Base-by-base conservation (phyloP, 805 yeast genomes). In the Ogataea thermomethanolica region DNA sequence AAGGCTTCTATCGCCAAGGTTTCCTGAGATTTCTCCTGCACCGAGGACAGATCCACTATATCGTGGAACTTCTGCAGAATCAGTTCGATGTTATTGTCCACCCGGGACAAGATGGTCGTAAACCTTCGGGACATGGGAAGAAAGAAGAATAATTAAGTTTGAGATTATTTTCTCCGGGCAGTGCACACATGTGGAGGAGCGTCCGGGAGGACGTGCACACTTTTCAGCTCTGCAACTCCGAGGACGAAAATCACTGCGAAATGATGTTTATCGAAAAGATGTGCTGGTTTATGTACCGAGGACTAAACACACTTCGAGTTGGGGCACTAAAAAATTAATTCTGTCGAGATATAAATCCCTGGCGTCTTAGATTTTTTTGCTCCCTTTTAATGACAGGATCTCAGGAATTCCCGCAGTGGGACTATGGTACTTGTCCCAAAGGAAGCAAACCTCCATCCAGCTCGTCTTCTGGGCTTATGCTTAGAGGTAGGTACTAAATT, bases 51-150 rank as follows among this genome's bases (percentile, higher is more conserved):
- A 41, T 74, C 78, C 34, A 76, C 62, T 23, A 75, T 71, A 40
- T 74, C 78, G 51, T 73, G 76, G 39, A 74, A 73, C 51, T 75
- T 74, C 40, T 68, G 71, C 23, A 76, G 65, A 28, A 78, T 59
- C 43, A 71, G 71, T 46, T 74, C 79, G 12, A 76, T 66, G 39
- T 70, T 73, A 21, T 70, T 56, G 42, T 78, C 81, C 17, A 78
- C 69, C 44, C 70, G 73, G 41, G 74, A 62, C 23, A 70, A 59
- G 11, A 70, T 57, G 1, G 69, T 56, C 14, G 68, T 60, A 10
- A 74, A 64, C 32, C 61, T 62, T 28, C 70, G 73, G 43, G 74
- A 78, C 79, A 75, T 73, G 14, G 29, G 42, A 15, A 30, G 10
- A 25, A 9, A 12, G n/a, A 3, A 25, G 25, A 36, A 22, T 35